These are phyloP conservation scores for Curvularia hawaiiensis DNA, from an alignment of 2,329 filamentous ascomycete genomes.

Conservation along the genomic window DNA sequence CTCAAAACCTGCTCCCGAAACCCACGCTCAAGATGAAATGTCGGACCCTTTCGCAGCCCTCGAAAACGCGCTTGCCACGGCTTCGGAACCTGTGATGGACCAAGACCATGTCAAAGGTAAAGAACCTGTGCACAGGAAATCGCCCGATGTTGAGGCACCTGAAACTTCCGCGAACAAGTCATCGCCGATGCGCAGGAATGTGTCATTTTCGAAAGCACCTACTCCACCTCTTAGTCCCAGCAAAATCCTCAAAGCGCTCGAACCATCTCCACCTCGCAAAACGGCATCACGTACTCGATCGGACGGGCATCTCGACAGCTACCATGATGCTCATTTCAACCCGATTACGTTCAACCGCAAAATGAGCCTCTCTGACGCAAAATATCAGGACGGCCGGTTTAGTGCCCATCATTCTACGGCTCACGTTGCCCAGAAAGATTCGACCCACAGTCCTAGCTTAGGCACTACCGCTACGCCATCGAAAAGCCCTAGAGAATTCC, in stretches of 20 bases:
- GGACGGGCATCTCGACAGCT: slow-evolving; percentile 10
- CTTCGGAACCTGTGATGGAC: slow-evolving; percentile 8
- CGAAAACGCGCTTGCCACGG: slow-evolving; percentile 34
- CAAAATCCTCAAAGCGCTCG: slow-evolving; percentile 53
- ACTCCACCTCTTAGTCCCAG: slow-evolving; percentile 51
- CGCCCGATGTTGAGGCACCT: neutral
- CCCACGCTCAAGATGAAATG: slow-evolving; percentile 29
- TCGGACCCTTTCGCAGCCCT: slow-evolving; percentile 37
- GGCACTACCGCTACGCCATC: slow-evolving; percentile 14
- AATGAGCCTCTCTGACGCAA: slow-evolving; percentile 56
- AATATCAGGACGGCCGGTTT: slow-evolving; percentile 59
- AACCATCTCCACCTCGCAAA: slow-evolving; percentile 46
- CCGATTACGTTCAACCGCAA: slow-evolving; percentile 58
- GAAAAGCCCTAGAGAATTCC: slow-evolving; percentile 35
- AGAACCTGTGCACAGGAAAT: slow-evolving; percentile 1
- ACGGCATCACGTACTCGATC: slow-evolving; percentile 6
- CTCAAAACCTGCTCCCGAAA: neutral
- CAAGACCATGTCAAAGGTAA: slow-evolving; percentile 8
- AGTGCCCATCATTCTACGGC: slow-evolving; percentile 15
- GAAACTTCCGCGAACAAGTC: neutral
- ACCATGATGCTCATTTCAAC: slow-evolving; percentile 55
- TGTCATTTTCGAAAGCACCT: slow-evolving; percentile 19
- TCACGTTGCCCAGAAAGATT: slow-evolving; percentile 11
- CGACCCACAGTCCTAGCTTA: neutral
- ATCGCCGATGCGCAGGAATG: neutral